These are phyloP conservation scores for Amanita fuliginea DNA, from an alignment of 768 basidiomycete genomes.

Conservation along the genomic window DNA sequence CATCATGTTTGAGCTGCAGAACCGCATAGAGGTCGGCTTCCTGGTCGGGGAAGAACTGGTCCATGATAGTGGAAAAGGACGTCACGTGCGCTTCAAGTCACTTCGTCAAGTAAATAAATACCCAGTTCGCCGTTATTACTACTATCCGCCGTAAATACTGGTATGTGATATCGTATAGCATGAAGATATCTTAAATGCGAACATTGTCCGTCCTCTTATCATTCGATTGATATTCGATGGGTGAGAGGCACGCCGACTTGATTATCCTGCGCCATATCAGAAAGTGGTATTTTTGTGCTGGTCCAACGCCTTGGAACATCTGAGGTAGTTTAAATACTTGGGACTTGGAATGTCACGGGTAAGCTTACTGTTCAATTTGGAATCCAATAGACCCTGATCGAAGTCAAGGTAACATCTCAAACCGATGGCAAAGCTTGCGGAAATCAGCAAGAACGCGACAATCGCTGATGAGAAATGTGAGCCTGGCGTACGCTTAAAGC, in stretches of 20 bases:
- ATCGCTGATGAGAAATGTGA: conserved; percentile 36
- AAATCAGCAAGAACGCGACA: conserved; percentile 62
- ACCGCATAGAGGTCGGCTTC: conserved; percentile 70
- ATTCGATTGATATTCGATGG: conserved; percentile 74
- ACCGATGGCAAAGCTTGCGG: conserved; percentile 67
- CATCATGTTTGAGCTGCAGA: conserved; percentile 42
- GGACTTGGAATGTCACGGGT: conserved; percentile 6
- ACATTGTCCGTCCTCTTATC: conserved; percentile 8
- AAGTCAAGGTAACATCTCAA: conserved; percentile 76
- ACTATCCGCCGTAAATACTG: background rate
- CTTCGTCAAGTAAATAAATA: background rate
- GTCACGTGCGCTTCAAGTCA: background rate
- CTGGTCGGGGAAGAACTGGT: conserved; percentile 73
- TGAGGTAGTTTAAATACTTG: conserved; percentile 13
- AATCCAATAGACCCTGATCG: conserved; percentile 61
- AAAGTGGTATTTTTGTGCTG: conserved; percentile 28
- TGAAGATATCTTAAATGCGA: background rate
- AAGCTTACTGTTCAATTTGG: conserved; percentile 67
- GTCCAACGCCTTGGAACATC: conserved; percentile 38
- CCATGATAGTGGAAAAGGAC: conserved; percentile 36
- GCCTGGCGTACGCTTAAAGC: background rate
- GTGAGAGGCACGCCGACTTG: conserved; percentile 41
- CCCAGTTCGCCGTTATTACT: background rate
- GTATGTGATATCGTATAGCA: background rate
- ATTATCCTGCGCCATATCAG: conserved; percentile 37